Conservation (phyloP, 2,329 filamentous ascomycete species). For the Diaporthe citrichinensis region DNA sequence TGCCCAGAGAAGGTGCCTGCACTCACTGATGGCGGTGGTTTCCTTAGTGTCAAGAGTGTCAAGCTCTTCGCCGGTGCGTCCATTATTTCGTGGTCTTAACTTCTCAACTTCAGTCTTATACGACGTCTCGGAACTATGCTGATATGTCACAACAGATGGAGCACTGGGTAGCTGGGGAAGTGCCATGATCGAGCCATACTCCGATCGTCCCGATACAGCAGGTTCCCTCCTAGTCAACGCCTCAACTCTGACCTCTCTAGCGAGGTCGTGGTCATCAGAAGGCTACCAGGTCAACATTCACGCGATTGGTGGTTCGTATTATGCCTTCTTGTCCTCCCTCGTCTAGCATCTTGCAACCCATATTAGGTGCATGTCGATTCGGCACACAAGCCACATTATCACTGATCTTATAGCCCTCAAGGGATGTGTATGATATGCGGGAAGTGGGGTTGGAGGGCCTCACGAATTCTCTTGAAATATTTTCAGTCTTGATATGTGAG, state of each 20-base stretch:
- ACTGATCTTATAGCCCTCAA: neutral
- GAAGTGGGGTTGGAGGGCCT: neutral
- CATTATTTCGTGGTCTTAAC: neutral
- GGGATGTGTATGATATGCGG: no score
- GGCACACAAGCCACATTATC: neutral
- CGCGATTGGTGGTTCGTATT: constrained; percentile 67
- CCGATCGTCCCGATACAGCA: constrained; percentile 71
- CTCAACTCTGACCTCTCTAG: constrained; percentile 67
- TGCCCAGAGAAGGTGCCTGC: constrained; percentile 67
- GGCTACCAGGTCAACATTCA: constrained; percentile 81
- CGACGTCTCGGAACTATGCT: constrained; percentile 40
- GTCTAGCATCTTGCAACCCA: neutral
- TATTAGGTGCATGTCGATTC: neutral
- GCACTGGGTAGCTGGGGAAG: constrained; percentile 80
- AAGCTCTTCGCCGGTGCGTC: constrained; percentile 76
- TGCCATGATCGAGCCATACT: constrained; percentile 79
- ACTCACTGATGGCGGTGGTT: constrained; percentile 60
- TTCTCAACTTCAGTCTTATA: neutral
- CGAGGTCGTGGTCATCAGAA: constrained; percentile 69
- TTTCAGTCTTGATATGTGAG: neutral
- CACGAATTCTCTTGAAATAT: neutral
- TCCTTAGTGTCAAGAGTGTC: constrained; percentile 72
- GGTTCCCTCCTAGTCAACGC: constrained; percentile 78
- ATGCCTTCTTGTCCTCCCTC: neutral
- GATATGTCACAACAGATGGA: constrained; percentile 64